Evolutionary conservation across 129 eudicot genomes (phyloP).

Genomic region (Mikania micrantha): DNA sequence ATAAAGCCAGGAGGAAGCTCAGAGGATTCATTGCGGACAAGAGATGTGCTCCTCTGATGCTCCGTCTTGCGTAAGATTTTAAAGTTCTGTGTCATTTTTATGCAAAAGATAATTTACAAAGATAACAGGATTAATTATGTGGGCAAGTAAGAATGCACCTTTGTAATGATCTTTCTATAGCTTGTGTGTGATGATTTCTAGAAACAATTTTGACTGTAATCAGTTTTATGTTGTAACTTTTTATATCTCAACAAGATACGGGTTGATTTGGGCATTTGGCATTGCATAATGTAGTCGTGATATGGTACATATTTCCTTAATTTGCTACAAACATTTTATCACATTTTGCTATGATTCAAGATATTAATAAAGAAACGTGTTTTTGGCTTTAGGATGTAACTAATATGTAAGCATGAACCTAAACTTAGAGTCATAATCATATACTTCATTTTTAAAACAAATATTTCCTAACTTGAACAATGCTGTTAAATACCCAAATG

Average conservation of each 20-base stretch:
- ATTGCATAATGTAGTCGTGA: too few relatives aligned
- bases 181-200: neutral
- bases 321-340: neutral
- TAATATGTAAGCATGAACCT: neutral
- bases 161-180: neutral
- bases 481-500: neutral
- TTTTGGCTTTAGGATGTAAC: neutral
- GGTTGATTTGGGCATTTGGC: too few relatives aligned
- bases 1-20: conserved; percentile 69
- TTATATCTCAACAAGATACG: neutral
- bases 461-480: neutral
- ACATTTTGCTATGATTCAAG: too few relatives aligned
- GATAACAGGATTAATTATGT: neutral
- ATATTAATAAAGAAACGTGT: neutral
- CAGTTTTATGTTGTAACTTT: neutral
- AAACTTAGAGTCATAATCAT: neutral
- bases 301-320: neutral
- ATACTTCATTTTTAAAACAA: neutral
- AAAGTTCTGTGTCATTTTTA: neutral
- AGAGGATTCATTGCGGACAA: conserved; percentile 70
- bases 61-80: conserved; percentile 64
- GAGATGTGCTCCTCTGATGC: conserved; percentile 74
- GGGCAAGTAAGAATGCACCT: neutral
- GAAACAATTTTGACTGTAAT: neutral
- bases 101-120: too few relatives aligned